Evolutionary conservation across 1,139 yeast species (phyloP).

Genomic region (Candida smagusa): DNA sequence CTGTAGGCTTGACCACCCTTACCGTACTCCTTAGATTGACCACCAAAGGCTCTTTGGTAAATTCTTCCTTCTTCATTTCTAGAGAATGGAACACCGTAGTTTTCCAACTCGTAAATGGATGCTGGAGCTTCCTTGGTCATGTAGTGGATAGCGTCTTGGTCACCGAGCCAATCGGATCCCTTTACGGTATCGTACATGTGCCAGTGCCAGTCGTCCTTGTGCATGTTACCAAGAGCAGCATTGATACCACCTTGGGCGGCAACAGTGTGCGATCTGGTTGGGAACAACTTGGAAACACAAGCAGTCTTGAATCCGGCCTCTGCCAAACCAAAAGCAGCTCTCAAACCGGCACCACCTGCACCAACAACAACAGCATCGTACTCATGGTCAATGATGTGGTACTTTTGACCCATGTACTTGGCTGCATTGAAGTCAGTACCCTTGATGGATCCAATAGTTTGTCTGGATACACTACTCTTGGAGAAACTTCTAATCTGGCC

Average conservation of each 20-base stretch:
- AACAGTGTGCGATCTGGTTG: slow-evolving; percentile 97
- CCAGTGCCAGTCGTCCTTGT: slow-evolving; percentile 98
- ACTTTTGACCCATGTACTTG: slow-evolving; percentile 59
- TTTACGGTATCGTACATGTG: slow-evolving; percentile 99
- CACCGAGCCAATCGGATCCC: slow-evolving; percentile 99
- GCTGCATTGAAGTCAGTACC: slow-evolving; percentile 45
- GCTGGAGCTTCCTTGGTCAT: slow-evolving; percentile 98
- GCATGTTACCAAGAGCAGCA: slow-evolving; percentile 98
- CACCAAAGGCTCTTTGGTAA: slow-evolving; percentile 98
- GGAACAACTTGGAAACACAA: slow-evolving; percentile 94
- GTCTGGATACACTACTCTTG: slow-evolving; percentile 25
- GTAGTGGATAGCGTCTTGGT: slow-evolving; percentile 98
- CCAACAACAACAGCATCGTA: slow-evolving; percentile 98
- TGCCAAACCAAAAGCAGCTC: slow-evolving; percentile 98
- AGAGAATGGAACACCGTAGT: slow-evolving; percentile 97
- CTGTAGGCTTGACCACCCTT: slow-evolving; percentile 99
- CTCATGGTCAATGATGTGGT: slow-evolving; percentile 93
- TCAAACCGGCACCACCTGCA: slow-evolving; percentile 98
- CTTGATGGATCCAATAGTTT: slow-evolving; percentile 44
- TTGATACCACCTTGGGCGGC: slow-evolving; percentile 99
- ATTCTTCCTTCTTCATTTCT: slow-evolving; percentile 96
- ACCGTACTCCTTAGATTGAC: slow-evolving; percentile 93
- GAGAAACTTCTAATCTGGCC: slow-evolving; percentile 21
- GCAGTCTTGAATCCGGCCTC: slow-evolving; percentile 98
- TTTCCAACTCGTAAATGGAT: slow-evolving; percentile 94